Conservation (phyloP, 2,329 filamentous ascomycete species). For the Aspergillus sp. region DNA sequence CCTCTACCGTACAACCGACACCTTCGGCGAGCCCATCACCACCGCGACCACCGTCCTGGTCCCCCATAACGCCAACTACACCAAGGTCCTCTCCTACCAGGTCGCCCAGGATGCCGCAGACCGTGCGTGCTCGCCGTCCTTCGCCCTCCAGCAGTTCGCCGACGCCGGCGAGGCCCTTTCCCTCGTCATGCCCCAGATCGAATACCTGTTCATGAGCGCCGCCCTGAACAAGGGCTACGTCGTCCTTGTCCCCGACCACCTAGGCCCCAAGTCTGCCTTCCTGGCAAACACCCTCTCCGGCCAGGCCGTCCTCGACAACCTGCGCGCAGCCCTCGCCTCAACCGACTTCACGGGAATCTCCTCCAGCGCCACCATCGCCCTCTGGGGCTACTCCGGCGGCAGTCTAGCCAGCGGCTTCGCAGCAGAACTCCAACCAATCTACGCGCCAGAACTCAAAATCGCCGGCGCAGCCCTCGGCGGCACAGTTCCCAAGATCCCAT, state of each 20-base stretch:
- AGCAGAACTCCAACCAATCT: slow-evolving; percentile 16
- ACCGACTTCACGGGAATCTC: slow-evolving; percentile 30
- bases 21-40: slow-evolving; percentile 33
- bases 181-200: slow-evolving; percentile 32
- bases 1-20: slow-evolving; percentile 43
- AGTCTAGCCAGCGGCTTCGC: slow-evolving; percentile 34
- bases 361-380: slow-evolving; percentile 34
- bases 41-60: slow-evolving; percentile 43
- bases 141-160: slow-evolving; percentile 34
- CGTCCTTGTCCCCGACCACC: slow-evolving; percentile 50
- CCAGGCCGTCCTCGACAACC: slow-evolving; percentile 45
- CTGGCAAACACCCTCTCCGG: slow-evolving; percentile 43
- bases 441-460: slow-evolving; percentile 31
- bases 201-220: slow-evolving; percentile 31
- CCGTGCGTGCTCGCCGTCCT: slow-evolving; percentile 29
- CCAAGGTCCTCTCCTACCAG: slow-evolving; percentile 43
- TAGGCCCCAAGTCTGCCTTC: slow-evolving; percentile 47
- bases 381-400: slow-evolving; percentile 61
- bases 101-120: slow-evolving; percentile 31
- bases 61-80: slow-evolving; percentile 31
- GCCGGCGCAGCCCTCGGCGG: slow-evolving; percentile 53
- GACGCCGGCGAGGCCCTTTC: slow-evolving; percentile 33
- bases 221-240: slow-evolving; percentile 48
- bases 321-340: slow-evolving; percentile 42
- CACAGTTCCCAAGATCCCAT: slow-evolving; percentile 43